A percentile compares a stretch with the other conserved stretches of the same genome.
These are phyloP conservation scores for Hymenoscyphus salicellus DNA, from an alignment of 2,329 filamentous ascomycete genomes.

Conservation along the genomic window DNA sequence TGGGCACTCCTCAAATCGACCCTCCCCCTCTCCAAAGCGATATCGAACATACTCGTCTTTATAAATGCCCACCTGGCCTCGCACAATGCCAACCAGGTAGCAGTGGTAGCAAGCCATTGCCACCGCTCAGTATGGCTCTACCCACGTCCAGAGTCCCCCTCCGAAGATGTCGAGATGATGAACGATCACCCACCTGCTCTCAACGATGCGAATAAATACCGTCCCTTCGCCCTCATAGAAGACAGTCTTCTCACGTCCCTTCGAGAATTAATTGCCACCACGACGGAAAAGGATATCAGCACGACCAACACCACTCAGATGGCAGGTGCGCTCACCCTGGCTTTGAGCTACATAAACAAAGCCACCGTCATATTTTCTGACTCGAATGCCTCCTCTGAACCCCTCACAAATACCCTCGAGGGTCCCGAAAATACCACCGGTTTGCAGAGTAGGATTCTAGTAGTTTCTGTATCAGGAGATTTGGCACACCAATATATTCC, in stretches of 20 bases:
- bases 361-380: constrained; percentile 38
- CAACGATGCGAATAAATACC: constrained; percentile 77
- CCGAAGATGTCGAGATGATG: constrained; percentile 58
- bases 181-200: constrained; percentile 38
- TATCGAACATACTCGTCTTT: constrained; percentile 91
- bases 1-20: constrained; percentile 75
- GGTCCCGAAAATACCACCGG: constrained; percentile 39
- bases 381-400: constrained; percentile 35
- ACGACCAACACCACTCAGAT: constrained; percentile 76
- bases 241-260: constrained; percentile 73
- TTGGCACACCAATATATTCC: constrained; percentile 90
- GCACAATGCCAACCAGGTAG: constrained; percentile 89
- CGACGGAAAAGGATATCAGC: constrained; percentile 62
- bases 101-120: constrained; percentile 84
- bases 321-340: constrained; percentile 84
- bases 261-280: constrained; percentile 67
- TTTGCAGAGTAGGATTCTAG: constrained; percentile 78
- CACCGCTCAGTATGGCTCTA: constrained; percentile 89
- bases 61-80: constrained; percentile 94
- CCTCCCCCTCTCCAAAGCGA: constrained; percentile 76
- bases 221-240: constrained; percentile 85
- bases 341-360: constrained; percentile 88
- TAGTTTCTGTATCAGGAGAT: constrained; percentile 83
- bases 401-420: constrained; percentile 19
- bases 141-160: constrained; percentile 50